phyloP scores from a whole-genome alignment of 2,329 filamentous ascomycete species.

The Aspergillus piperis region DNA sequence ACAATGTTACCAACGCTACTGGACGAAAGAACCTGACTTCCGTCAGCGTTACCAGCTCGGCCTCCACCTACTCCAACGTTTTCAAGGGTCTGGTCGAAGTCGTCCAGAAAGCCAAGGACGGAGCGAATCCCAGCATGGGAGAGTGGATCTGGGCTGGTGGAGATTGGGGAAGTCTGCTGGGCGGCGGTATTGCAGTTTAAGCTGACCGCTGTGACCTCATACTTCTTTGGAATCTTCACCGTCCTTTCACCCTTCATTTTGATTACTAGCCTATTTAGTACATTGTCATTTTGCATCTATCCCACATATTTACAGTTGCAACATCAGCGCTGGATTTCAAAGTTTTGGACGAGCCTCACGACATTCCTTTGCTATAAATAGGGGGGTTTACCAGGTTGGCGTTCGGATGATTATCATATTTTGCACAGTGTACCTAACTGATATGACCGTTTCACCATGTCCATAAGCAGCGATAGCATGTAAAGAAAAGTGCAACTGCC shows the following conservation, averaged over 20 bases:
- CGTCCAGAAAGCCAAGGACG: constrained; percentile 39
- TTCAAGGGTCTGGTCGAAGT: constrained; percentile 43
- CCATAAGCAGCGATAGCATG: neutral
- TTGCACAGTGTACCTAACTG: constrained; percentile 7
- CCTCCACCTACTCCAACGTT: constrained; percentile 35
- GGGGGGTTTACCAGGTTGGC: neutral
- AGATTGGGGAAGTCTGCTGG: constrained; percentile 42
- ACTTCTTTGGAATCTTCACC: neutral
- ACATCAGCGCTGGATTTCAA: constrained; percentile 9
- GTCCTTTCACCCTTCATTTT: constrained; percentile 2
- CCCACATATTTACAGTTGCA: neutral
- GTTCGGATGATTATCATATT: constrained; percentile 10
- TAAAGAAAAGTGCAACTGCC: neutral
- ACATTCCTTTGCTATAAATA: constrained; percentile 8
- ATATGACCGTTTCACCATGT: neutral
- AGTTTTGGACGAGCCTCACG: constrained; percentile 6
- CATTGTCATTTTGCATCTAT: neutral
- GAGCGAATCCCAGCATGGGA: constrained; percentile 40
- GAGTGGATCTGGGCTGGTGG: constrained; percentile 50
- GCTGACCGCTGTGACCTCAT: neutral
- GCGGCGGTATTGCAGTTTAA: constrained; percentile 42
- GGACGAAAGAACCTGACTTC: constrained; percentile 44
- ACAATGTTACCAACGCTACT: constrained; percentile 53
- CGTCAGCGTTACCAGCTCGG: constrained; percentile 27
- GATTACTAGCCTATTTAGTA: neutral